These are phyloP conservation scores for Silene coronaria DNA, from an alignment of 179 eudicot species.

Conservation along the genomic window DNA sequence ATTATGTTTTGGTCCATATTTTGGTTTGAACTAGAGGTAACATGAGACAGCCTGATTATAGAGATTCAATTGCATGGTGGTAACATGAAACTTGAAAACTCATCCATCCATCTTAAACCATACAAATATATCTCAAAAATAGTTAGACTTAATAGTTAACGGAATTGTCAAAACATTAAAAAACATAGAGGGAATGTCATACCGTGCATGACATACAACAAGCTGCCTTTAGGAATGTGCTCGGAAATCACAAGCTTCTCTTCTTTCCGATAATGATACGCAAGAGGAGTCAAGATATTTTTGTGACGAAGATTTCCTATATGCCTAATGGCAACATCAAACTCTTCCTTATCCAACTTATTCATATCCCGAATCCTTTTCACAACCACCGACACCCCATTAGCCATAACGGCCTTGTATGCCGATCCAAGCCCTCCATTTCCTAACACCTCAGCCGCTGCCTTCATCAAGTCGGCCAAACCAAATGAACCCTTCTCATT, in stretches of 20 bases:
- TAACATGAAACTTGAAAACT: too few species aligned
- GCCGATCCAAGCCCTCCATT: constrained; percentile 73
- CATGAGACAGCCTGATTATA: too few species aligned
- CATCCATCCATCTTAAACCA: too few species aligned
- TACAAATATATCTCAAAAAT: too few species aligned
- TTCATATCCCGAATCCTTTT: constrained; percentile 78
- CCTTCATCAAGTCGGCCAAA: constrained; percentile 75
- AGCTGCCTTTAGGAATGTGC: constrained; percentile 58
- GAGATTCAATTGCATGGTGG: too few species aligned
- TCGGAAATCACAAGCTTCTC: constrained; percentile 80
- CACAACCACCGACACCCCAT: constrained; percentile 68
- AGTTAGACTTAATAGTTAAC: too few species aligned
- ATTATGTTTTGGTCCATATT: background rate
- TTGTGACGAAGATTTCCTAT: constrained; percentile 54
- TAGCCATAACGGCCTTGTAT: constrained; percentile 65
- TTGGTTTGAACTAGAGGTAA: too few species aligned
- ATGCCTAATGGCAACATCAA: constrained; percentile 52
- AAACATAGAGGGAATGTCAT: constrained; percentile 5
- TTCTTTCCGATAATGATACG: constrained; percentile 71
- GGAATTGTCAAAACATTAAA: background rate
- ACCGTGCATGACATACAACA: constrained; percentile 73
- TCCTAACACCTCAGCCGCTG: constrained; percentile 82
- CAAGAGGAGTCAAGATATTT: constrained; percentile 61
- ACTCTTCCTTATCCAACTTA: constrained; percentile 47
- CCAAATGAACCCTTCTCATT: constrained; percentile 61